A percentile compares a stretch with the other conserved stretches of the same genome.
phyloP scores from a whole-genome alignment of 116 monocot genomes.

The Iris pallida region DNA sequence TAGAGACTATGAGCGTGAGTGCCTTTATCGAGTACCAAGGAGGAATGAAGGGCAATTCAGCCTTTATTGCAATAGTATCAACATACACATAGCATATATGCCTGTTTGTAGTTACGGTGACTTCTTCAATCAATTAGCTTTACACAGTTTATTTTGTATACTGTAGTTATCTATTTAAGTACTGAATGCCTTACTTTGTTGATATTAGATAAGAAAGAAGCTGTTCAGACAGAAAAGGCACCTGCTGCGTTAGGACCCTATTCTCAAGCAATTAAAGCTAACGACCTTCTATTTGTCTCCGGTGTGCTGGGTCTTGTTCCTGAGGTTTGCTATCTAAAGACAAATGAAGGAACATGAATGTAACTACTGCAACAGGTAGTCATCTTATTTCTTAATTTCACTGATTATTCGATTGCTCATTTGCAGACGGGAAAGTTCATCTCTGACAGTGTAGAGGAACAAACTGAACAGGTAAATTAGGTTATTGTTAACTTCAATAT shows the following conservation, averaged over 20 bases:
- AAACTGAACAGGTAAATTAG: constrained; percentile 67
- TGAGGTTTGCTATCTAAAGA: constrained; percentile 47
- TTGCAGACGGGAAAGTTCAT: constrained; percentile 84
- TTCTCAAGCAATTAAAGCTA: constrained; percentile 91
- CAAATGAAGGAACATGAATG: background rate
- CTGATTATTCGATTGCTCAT: background rate
- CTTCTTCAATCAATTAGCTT: no score
- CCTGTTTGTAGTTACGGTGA: no score
- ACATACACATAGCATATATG: no score
- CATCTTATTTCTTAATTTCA: background rate
- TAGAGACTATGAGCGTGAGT: no score
- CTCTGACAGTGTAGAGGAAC: constrained; percentile 77
- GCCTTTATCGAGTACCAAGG: no score
- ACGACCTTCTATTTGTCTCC: constrained; percentile 87
- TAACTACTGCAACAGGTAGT: background rate
- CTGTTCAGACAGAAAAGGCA: constrained; percentile 47
- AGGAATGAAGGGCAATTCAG: no score
- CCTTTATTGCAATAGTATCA: no score
- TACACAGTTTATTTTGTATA: no score
- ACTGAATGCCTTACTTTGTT: constrained; percentile 4
- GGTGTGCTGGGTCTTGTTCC: constrained; percentile 86
- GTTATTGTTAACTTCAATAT: background rate
- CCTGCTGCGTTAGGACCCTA: constrained; percentile 77
- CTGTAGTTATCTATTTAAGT: background rate
- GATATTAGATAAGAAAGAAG: constrained; percentile 53